phyloP scores from a whole-genome alignment of 2,329 filamentous ascomycete species.

The Penicillium freii region DNA sequence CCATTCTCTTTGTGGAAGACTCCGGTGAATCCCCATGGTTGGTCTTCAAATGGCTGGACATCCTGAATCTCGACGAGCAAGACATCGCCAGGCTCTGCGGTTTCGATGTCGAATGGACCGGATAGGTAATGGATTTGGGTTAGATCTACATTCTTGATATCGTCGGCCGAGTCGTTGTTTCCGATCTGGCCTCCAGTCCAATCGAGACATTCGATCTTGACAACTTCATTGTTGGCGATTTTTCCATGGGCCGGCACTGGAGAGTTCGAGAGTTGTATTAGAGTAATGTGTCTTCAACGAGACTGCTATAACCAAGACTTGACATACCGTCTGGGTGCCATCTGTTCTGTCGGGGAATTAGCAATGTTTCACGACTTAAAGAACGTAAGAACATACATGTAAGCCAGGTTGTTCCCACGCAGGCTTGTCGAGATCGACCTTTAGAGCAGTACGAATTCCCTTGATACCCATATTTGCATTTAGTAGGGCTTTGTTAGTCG shows the following conservation, averaged over 20 bases:
- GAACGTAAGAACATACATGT: constrained; percentile 57
- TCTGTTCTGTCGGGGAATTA: constrained; percentile 61
- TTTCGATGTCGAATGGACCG: constrained; percentile 83
- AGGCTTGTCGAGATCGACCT: constrained; percentile 70
- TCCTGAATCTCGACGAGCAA: constrained; percentile 89
- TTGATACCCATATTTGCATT: constrained; percentile 36
- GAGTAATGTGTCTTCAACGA: background rate
- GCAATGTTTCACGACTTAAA: background rate
- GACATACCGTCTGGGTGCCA: constrained; percentile 84
- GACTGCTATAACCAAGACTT: background rate
- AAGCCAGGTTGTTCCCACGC: constrained; percentile 67
- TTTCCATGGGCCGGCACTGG: constrained; percentile 69
- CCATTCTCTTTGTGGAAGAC: constrained; percentile 78
- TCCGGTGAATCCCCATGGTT: constrained; percentile 88
- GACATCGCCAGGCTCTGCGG: constrained; percentile 79
- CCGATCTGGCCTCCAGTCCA: constrained; percentile 77
- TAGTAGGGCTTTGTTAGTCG: background rate
- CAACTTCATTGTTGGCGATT: constrained; percentile 79
- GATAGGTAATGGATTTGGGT: constrained; percentile 84
- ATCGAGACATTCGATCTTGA: constrained; percentile 91
- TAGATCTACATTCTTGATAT: constrained; percentile 79
- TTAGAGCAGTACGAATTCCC: constrained; percentile 66
- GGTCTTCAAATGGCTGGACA: constrained; percentile 80
- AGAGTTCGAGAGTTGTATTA: background rate
- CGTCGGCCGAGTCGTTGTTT: constrained; percentile 88